A percentile compares a stretch with the other conserved stretches of the same genome.
These are phyloP conservation scores for Agrocybe pediades DNA, from an alignment of 768 basidiomycete species.

Conservation along the genomic window DNA sequence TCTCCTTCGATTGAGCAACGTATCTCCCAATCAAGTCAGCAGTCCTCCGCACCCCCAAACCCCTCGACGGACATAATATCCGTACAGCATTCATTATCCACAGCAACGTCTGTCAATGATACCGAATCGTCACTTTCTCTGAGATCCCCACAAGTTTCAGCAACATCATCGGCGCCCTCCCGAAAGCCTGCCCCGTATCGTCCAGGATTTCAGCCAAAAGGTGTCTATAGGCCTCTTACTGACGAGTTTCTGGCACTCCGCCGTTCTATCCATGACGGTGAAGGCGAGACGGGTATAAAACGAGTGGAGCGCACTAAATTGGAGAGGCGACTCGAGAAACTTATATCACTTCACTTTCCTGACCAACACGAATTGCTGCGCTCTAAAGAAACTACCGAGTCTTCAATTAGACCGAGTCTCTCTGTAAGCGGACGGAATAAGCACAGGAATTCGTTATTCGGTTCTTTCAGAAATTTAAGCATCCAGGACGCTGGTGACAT, in stretches of 20 bases:
- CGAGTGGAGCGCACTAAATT: slow-evolving; percentile 83
- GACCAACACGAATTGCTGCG: slow-evolving; percentile 13
- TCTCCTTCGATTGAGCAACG: not conserved
- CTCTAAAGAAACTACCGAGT: slow-evolving; percentile 12
- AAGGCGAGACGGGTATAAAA: slow-evolving; percentile 37
- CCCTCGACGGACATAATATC: not conserved
- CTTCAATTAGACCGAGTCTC: slow-evolving; percentile 17
- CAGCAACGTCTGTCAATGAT: not conserved
- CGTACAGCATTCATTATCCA: not conserved
- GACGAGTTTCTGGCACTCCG: slow-evolving; percentile 72
- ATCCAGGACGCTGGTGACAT: slow-evolving; percentile 61
- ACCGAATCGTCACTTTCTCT: slow-evolving; percentile 6
- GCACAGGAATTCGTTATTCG: slow-evolving; percentile 68
- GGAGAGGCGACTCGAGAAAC: slow-evolving; percentile 86
- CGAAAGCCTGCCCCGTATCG: slow-evolving; percentile 66
- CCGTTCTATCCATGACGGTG: slow-evolving; percentile 38
- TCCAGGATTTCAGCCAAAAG: slow-evolving; percentile 92
- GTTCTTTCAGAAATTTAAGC: slow-evolving; percentile 59
- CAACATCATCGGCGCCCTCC: slow-evolving; percentile 5
- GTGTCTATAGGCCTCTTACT: slow-evolving; percentile 77
- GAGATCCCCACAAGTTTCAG: slow-evolving; percentile 1
- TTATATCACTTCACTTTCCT: slow-evolving; percentile 74
- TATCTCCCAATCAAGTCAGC: not conserved
- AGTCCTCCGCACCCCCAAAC: not conserved
- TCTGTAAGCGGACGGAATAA: slow-evolving; percentile 21